These are phyloP conservation scores for Salvia sclarea DNA, from an alignment of 305 asterid genomes.

Conservation along the genomic window DNA sequence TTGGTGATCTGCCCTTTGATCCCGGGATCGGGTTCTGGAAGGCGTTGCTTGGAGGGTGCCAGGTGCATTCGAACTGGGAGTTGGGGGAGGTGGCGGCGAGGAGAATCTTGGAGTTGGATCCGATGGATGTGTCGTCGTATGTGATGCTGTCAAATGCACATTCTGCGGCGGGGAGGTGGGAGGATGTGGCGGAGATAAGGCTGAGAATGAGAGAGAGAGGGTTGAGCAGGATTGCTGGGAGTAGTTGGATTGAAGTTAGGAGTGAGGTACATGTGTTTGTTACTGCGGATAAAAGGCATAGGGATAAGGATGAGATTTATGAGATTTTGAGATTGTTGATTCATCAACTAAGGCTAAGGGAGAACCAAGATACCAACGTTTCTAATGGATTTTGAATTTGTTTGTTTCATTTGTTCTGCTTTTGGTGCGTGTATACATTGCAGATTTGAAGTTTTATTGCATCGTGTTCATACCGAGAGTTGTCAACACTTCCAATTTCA, in stretches of 20 bases:
- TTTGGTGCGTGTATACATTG: not conserved
- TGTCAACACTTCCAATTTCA: too few species aligned
- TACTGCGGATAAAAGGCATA: constrained; percentile 55
- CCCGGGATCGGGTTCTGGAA: constrained; percentile 84
- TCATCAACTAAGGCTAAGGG: constrained; percentile 36
- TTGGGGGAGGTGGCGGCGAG: constrained; percentile 58
- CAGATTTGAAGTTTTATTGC: not conserved
- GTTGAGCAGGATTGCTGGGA: constrained; percentile 63
- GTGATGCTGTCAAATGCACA: constrained; percentile 91
- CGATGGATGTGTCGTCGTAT: constrained; percentile 76
- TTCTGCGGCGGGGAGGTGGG: constrained; percentile 83
- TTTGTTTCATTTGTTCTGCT: not conserved
- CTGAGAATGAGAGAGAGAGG: constrained; percentile 62
- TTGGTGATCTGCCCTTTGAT: constrained; percentile 61
- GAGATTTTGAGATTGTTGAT: constrained; percentile 39
- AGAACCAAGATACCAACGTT: constrained; percentile 26
- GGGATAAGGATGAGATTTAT: constrained; percentile 43
- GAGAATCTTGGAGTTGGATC: constrained; percentile 65
- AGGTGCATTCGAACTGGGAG: constrained; percentile 50
- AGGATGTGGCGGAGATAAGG: constrained; percentile 45
- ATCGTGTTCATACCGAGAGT: too few species aligned
- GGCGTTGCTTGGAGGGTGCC: constrained; percentile 78
- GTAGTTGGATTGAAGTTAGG: constrained; percentile 79
- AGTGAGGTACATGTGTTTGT: constrained; percentile 67
- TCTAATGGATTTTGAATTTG: constrained; percentile 23